These are phyloP conservation scores for Suhomyces faveliae DNA, from an alignment of 805 yeast genomes.

Conservation along the genomic window DNA sequence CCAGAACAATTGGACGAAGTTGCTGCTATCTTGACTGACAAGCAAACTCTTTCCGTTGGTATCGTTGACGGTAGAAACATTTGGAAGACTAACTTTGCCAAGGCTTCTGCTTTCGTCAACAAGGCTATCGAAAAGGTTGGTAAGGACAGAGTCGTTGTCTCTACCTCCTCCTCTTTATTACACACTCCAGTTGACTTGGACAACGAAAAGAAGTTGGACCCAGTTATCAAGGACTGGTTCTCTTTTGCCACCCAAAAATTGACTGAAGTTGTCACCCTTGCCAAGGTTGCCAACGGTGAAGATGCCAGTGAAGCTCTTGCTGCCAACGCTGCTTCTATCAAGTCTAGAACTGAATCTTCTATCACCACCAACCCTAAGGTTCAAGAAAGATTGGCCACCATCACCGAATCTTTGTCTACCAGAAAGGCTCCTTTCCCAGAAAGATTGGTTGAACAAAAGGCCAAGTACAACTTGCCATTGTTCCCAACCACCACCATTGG, in stretches of 20 bases:
- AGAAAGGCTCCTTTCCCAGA: conserved; percentile 84
- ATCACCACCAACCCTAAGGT: conserved; percentile 92
- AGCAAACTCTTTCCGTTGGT: conserved; percentile 92
- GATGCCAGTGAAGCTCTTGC: conserved; percentile 74
- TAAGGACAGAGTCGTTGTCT: conserved; percentile 79
- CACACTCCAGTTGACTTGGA: conserved; percentile 98
- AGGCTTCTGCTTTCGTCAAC: conserved; percentile 78
- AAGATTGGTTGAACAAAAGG: conserved; percentile 86
- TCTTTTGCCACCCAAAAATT: conserved; percentile 97
- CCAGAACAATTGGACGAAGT: conserved; percentile 95
- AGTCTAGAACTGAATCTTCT: conserved; percentile 81
- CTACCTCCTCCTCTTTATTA: conserved; percentile 94
- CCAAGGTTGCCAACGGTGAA: conserved; percentile 82
- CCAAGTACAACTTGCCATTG: conserved; percentile 86
- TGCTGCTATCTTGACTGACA: conserved; percentile 57
- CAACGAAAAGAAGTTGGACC: conserved; percentile 87
- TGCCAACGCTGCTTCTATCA: conserved; percentile 84
- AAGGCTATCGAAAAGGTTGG: conserved; percentile 85
- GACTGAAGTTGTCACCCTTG: conserved; percentile 83
- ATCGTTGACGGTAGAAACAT: conserved; percentile 98
- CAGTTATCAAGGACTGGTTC: conserved; percentile 95
- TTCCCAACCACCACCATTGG: conserved; percentile 99
- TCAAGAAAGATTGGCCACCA: conserved; percentile 77
- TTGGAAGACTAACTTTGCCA: conserved; percentile 95
- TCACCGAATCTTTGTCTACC: conserved; percentile 72